Evolutionary conservation across 1,139 yeast genomes (phyloP), one percentile per base, ranked within the genome.

Genomic region (Pichia sp.): DNA sequence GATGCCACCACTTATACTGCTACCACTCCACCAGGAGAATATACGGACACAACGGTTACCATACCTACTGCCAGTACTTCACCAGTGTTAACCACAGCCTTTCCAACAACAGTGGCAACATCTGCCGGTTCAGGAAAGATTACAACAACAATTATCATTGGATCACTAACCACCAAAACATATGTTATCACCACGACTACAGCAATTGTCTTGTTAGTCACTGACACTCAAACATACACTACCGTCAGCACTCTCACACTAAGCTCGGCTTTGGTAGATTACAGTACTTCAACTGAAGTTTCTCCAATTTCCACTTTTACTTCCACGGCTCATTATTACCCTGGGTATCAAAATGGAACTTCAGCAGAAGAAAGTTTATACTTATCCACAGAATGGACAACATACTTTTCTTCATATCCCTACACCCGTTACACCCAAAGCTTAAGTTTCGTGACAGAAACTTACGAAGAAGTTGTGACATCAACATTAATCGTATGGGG

Each of bases 181-280:
- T 58, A 58, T 45, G 31, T 51, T n/a, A 47, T 62, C n/a, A 57
- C 59, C 13, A 59, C 62, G 23, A 54, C 58, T 43, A 53, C 62
- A 31, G 64, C 62, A n/a, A 43, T 52, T 6, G 54, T 60, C 8
- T 32, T 61, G n/a, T 45, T 63, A 16, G 61, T 62, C 6, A 59
- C 65, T 11, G 56, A 59, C 45, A 59, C 64, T 3, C 49, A 57
- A 43, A 54, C 62, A 5, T 29, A 46, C 3, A 53, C 57, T 11
- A 38, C 47, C 16, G 54, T 59, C n/a, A 38, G 41, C 8, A 38
- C 41, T 3, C 8, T 55, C 54, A 11, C 52, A 57, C 1, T 11
- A 43, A 2, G 50, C 48, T 4, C n/a, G 23, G 11, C 29, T 19
- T 13, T 30, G 11, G n/a, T 45, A n/a, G 29, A 26, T 29, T 50